A percentile compares a stretch with the other conserved stretches of the same genome.
phyloP scores from a whole-genome alignment of 768 basidiomycete genomes.

The Hypholoma fasciculare region DNA sequence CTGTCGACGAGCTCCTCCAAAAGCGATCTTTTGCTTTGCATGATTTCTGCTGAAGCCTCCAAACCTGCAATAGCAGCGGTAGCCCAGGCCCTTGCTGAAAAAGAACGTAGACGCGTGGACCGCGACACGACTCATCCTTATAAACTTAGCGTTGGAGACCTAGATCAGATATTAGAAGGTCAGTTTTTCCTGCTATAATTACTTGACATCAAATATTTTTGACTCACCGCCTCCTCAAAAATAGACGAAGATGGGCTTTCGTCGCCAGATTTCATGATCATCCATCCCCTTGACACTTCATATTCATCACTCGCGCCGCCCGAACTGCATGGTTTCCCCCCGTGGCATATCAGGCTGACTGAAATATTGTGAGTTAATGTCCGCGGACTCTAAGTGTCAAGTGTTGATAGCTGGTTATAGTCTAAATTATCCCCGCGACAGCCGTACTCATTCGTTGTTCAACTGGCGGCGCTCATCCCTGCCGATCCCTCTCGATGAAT shows the following conservation, averaged over 20 bases:
- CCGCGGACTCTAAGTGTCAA: not conserved
- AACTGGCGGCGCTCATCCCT: slow-evolving; percentile 7
- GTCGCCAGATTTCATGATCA: slow-evolving; percentile 76
- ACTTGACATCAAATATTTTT: not conserved
- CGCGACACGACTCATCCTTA: slow-evolving; percentile 26
- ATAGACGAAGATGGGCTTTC: slow-evolving; percentile 55
- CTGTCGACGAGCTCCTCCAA: not conserved
- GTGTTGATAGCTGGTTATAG: slow-evolving; percentile 22
- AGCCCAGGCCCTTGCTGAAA: slow-evolving; percentile 45
- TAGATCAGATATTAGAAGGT: slow-evolving; percentile 65
- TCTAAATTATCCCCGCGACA: slow-evolving; percentile 25
- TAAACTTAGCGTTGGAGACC: slow-evolving; percentile 39
- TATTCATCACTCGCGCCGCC: slow-evolving; percentile 42
- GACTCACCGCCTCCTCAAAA: slow-evolving; percentile 2
- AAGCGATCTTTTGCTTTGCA: slow-evolving; percentile 45
- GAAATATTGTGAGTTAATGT: slow-evolving; percentile 63
- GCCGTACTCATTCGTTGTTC: slow-evolving; percentile 8
- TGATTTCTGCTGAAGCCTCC: slow-evolving; percentile 59
- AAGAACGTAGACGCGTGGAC: slow-evolving; percentile 20
- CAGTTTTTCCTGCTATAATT: slow-evolving; percentile 14
- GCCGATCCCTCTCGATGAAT: slow-evolving; percentile 44
- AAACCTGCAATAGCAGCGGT: slow-evolving; percentile 66
- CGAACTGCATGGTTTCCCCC: slow-evolving; percentile 77
- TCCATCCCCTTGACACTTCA: slow-evolving; percentile 54
- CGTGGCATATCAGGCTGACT: slow-evolving; percentile 83